Evolutionary conservation across 2,329 filamentous ascomycete genomes (phyloP).

Genomic region (Talaromyces sp.): DNA sequence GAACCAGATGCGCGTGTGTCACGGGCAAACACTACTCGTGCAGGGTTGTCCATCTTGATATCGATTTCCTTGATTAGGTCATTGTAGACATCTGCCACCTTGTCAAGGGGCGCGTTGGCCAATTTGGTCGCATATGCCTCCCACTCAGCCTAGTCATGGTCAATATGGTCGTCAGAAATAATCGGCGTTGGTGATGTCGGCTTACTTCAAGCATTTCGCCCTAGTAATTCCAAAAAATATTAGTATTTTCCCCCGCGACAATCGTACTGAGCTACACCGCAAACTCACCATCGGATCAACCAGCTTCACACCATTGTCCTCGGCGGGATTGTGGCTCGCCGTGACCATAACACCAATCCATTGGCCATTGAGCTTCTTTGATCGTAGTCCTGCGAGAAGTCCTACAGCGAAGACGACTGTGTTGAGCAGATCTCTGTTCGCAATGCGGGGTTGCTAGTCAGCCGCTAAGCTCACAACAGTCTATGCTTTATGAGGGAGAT

Average conservation of each 20-base stretch:
- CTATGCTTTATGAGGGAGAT: slow-evolving; percentile 24
- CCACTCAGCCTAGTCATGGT: slow-evolving; percentile 65
- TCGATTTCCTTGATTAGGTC: slow-evolving; percentile 71
- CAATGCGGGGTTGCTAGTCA: slow-evolving; percentile 27
- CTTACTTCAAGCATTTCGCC: slow-evolving; percentile 92
- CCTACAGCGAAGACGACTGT: slow-evolving; percentile 92
- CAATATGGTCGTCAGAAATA: slow-evolving; percentile 23
- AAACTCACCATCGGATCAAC: slow-evolving; percentile 77
- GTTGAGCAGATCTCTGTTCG: slow-evolving; percentile 69
- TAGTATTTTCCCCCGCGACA: slow-evolving; percentile 16
- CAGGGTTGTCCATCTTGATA: slow-evolving; percentile 67
- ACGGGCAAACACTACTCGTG: slow-evolving; percentile 81
- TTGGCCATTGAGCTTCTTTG: slow-evolving; percentile 82
- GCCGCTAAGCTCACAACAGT: slow-evolving; percentile 3
- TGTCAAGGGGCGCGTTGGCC: slow-evolving; percentile 76
- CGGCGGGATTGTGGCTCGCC: slow-evolving; percentile 84
- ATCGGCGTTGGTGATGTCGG: slow-evolving; percentile 10
- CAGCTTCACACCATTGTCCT: slow-evolving; percentile 91
- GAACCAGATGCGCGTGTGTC: slow-evolving; percentile 93
- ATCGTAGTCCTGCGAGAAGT: slow-evolving; percentile 81
- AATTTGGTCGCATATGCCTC: slow-evolving; percentile 83
- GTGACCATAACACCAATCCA: slow-evolving; percentile 97
- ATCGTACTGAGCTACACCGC: background rate
- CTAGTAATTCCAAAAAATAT: slow-evolving; percentile 34
- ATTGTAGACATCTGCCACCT: slow-evolving; percentile 73